Evolutionary conservation across 345 rosid species (phyloP), one percentile per base, ranked within the genome.

Genomic region (Citrus glauca): DNA sequence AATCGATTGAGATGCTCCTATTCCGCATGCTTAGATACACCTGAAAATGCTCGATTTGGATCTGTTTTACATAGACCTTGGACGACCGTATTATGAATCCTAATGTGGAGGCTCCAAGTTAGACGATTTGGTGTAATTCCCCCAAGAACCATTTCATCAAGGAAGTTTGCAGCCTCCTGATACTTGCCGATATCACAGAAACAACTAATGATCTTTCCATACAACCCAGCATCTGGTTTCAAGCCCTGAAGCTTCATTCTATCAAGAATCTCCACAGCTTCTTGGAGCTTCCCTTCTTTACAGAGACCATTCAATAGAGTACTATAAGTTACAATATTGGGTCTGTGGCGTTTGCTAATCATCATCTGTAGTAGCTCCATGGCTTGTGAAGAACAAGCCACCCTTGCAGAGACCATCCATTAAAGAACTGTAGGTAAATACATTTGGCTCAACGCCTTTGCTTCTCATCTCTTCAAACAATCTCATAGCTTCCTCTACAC

Each of bases 221-320:
- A 87, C 75, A 92, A 84, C 45, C 95, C 94, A 59, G 97, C 95
- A 85, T 92, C 96, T 57, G 94, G 98, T 80, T 88, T 92, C 78
- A 93, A 85, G 70, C 94, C 97, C 81, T 91, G 98, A 82, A 95
- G 92, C 87, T 93, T 95, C 97, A 92, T 91, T 82, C 87, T 88
- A 79, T 96, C 98, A 33, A 96, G 86, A 80, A 88, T 86, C 71
- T 90, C 93, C 79, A 88, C 85, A 59, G 97, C 94, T 88, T 87
- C 91, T 33, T 72, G 79, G 75, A 91, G 83, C 75, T 89, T 94
- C 78, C 89, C 86, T 81, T 92, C 95, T 75, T 85, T 91, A 82
- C 95, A 94, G 33, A 92, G 90, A 68, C 99, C 98, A 76, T 84
- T 77, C 74, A 92, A 88, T 81, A 94, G 66, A 50, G 90, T 86